These are phyloP conservation scores for Polyrhizophydium stewartii DNA, from an alignment of 371 early-diverging fungal genomes.

Conservation along the genomic window DNA sequence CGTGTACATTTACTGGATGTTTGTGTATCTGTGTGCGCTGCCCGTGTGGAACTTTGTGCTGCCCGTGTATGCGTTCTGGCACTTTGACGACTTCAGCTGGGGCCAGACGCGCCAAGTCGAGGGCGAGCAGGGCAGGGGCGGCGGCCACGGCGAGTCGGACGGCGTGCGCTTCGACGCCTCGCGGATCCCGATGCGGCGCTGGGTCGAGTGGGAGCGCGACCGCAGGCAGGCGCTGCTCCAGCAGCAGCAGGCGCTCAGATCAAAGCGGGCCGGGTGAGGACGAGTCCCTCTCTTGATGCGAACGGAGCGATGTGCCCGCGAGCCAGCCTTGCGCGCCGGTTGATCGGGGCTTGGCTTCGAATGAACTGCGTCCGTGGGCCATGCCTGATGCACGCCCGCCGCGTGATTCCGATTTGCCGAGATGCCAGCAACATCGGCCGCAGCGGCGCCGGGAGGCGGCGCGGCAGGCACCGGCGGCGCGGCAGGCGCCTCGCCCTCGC, in stretches of 20 bases:
- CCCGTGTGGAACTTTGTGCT: constrained; percentile 97
- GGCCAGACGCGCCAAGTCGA: constrained; percentile 91
- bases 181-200: constrained; percentile 13
- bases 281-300: no score
- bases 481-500: no score
- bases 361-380: no score
- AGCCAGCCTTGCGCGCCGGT: no score
- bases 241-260: not conserved
- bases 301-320: no score
- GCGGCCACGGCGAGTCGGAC: constrained; percentile 36
- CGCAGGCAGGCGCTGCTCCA: constrained; percentile 25
- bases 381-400: no score
- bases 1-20: constrained; percentile 90
- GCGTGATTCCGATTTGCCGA: no score
- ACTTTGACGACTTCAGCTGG: constrained; percentile 99
- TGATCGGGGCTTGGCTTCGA: no score
- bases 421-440: no score
- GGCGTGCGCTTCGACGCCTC: constrained; percentile 8
- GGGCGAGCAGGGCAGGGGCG: constrained; percentile 49
- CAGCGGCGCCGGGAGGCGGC: no score
- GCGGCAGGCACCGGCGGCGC: no score
- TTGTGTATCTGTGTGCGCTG: constrained; percentile 86
- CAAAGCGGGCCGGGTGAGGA: no score
- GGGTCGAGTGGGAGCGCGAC: constrained; percentile 68
- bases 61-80: constrained; percentile 97